Base-by-base conservation (phyloP, 2,329 filamentous ascomycete species). In the Penicillium sp. region DNA sequence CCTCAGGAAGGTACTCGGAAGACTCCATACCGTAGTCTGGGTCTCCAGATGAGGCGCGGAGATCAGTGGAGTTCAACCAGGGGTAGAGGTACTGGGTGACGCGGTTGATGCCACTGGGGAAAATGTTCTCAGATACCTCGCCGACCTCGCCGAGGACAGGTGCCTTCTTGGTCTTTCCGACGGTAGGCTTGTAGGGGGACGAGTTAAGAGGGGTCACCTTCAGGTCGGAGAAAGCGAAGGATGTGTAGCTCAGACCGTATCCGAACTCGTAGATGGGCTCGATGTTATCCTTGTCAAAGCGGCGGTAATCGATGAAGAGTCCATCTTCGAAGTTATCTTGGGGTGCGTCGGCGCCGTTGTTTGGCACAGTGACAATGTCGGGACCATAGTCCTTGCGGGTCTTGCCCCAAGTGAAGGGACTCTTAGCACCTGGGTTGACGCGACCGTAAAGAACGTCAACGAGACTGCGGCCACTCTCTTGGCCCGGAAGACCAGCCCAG, bases 381-480 rank as follows among this genome's bases (percentile, higher is more conserved):
- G 78, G 76, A 14, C 83, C 83, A 57, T 84, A 87, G 47, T 82
- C 77, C 46, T 77, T 74, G 24, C 77, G 78, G 11, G 75, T 74
- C 59, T 73, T 73, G 38, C 81, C 84, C 71, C 84, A 79, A 45
- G 84, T 86, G 72, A 87, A 87, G 13, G 83, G 81, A 6, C 82
- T 73, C 73, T 87, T 87, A 62, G 77, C 84, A 50, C 81, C 81
- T 14, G 84, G 84, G 69, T 86, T 87, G 66, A 83, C 76, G 49
- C 77, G 77, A 53, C 89, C 89, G 69, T 89, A 92, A 7, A 92
- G 79, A 21, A 92, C 78, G 66, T 92, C 88, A 3, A 86, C 85
- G 44, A 92, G 82, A 3, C 87, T 82, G 65, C 90, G 90, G 10
- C 89, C 89, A 61, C 83, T 88, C 72, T 92, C 87, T 65, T 91